Evolutionary conservation across 495 filamentous ascomycete genomes (phyloP).

Genomic region (Podospora comata): DNA sequence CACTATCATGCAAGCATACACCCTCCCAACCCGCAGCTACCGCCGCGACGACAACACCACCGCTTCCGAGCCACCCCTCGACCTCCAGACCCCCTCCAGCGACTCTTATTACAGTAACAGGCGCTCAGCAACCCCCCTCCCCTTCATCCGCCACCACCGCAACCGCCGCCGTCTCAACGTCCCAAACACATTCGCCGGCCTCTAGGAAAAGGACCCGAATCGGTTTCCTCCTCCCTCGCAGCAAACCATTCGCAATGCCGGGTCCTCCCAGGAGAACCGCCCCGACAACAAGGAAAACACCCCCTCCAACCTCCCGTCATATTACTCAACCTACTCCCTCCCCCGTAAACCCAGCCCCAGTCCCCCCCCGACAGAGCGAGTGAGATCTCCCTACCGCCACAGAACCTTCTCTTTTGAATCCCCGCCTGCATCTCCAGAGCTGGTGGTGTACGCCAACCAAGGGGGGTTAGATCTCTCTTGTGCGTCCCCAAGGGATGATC

Average conservation of each 20-base stretch:
- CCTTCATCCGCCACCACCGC: slow-evolving; percentile 19
- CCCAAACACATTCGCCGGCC: slow-evolving; percentile 29
- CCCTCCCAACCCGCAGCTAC: slow-evolving; percentile 1
- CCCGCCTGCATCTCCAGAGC: slow-evolving; percentile 17
- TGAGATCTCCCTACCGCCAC: neutral
- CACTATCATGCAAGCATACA: neutral
- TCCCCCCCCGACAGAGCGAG: neutral
- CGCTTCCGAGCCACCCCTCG: neutral
- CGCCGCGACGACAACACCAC: slow-evolving; percentile 3
- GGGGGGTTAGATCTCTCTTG: slow-evolving; percentile 8
- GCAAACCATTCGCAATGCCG: too few relatives aligned
- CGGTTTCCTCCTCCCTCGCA: neutral
- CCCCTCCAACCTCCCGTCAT: neutral
- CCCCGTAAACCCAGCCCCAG: neutral
- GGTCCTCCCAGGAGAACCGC: neutral
- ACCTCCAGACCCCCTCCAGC: neutral
- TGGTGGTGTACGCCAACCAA: slow-evolving; percentile 16
- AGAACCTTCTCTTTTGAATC: slow-evolving; percentile 25
- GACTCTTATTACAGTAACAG: neutral
- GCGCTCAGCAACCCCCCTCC: neutral
- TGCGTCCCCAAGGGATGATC: neutral
- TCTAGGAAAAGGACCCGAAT: slow-evolving; percentile 33
- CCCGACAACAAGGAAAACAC: neutral
- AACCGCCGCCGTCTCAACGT: slow-evolving; percentile 26
- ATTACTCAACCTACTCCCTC: slow-evolving; percentile 5